Evolutionary conservation across 768 basidiomycete genomes (phyloP).

Genomic region (Tephrocybe sp.): DNA sequence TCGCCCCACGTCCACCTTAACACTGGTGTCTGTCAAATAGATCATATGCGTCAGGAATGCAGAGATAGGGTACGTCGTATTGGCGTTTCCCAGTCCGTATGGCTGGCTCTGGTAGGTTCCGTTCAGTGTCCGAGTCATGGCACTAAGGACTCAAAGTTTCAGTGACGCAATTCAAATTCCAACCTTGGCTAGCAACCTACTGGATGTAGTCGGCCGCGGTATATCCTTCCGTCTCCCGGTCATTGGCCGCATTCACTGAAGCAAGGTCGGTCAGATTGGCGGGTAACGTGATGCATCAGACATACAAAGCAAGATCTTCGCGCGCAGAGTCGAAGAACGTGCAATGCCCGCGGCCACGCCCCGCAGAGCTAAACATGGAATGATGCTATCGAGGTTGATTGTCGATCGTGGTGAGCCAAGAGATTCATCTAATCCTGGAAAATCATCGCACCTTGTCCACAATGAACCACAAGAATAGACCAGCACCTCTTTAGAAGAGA

Average conservation of each 20-base stretch:
- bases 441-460: slow-evolving; percentile 75
- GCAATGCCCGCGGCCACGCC: slow-evolving; percentile 81
- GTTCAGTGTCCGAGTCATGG: slow-evolving; percentile 72
- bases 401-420: neutral
- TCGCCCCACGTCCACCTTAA: slow-evolving; percentile 59
- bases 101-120: slow-evolving; percentile 49
- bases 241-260: slow-evolving; percentile 84
- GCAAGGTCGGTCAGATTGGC: neutral
- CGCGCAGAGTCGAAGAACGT: slow-evolving; percentile 64
- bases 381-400: slow-evolving; percentile 39
- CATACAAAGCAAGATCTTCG: slow-evolving; percentile 86
- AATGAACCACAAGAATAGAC: slow-evolving; percentile 94
- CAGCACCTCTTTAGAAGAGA: slow-evolving; percentile 62
- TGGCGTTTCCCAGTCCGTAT: slow-evolving; percentile 59
- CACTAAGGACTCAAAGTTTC: slow-evolving; percentile 35
- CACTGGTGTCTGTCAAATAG: slow-evolving; percentile 62
- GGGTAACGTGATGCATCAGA: slow-evolving; percentile 7
- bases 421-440: neutral
- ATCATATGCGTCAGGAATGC: slow-evolving; percentile 87
- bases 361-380: slow-evolving; percentile 87
- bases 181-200: slow-evolving; percentile 34
- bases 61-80: slow-evolving; percentile 68
- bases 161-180: neutral
- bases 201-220: slow-evolving; percentile 81
- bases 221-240: slow-evolving; percentile 88